A percentile compares a stretch with the other conserved stretches of the same genome.
phyloP scores from a whole-genome alignment of 1,284 basidiomycete species.

The Hypsizygus ulmarius region DNA sequence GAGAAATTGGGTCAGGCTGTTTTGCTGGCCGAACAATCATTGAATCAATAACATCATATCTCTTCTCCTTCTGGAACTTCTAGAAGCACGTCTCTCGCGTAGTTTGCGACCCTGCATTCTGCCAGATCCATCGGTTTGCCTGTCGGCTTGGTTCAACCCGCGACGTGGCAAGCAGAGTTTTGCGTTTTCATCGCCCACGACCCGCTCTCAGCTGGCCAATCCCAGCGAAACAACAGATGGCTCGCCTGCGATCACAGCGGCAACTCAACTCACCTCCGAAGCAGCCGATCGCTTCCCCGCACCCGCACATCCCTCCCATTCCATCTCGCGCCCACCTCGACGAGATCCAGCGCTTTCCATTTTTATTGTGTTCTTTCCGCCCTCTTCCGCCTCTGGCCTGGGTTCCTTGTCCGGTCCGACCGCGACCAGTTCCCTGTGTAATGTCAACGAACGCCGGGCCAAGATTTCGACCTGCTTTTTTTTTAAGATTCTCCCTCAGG shows the following conservation, averaged over 20 bases:
- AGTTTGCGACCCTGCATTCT: slow-evolving; percentile 16
- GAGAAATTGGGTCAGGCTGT: slow-evolving; percentile 16
- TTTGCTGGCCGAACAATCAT: slow-evolving; percentile 28
- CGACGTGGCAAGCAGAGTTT: slow-evolving; percentile 14
- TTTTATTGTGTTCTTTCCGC: slow-evolving; percentile 20
- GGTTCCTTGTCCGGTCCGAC: background rate
- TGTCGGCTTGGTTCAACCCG: slow-evolving; percentile 16
- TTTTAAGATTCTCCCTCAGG: slow-evolving; percentile 7
- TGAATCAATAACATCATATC: slow-evolving; percentile 27
- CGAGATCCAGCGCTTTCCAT: slow-evolving; percentile 9
- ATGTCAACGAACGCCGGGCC: background rate
- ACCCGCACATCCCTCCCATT: no score
- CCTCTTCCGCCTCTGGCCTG: slow-evolving; percentile 19
- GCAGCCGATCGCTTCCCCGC: no score
- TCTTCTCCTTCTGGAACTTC: slow-evolving; percentile 24
- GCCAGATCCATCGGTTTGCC: slow-evolving; percentile 17
- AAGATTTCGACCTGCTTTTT: background rate
- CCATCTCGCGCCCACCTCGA: slow-evolving; percentile 18
- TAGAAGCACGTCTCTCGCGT: slow-evolving; percentile 14
- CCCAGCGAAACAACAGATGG: no score
- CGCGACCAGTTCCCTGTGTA: background rate
- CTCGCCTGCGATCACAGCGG: slow-evolving; percentile 22
- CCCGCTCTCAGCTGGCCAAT: no score
- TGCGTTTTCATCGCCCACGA: no score
- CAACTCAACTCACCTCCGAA: slow-evolving; percentile 17